Percentiles rank a stretch among this genome's conserved stretches.
Conservation (phyloP, 192 early-diverging fungal genomes). For the Entomortierella parvispora region DNA sequence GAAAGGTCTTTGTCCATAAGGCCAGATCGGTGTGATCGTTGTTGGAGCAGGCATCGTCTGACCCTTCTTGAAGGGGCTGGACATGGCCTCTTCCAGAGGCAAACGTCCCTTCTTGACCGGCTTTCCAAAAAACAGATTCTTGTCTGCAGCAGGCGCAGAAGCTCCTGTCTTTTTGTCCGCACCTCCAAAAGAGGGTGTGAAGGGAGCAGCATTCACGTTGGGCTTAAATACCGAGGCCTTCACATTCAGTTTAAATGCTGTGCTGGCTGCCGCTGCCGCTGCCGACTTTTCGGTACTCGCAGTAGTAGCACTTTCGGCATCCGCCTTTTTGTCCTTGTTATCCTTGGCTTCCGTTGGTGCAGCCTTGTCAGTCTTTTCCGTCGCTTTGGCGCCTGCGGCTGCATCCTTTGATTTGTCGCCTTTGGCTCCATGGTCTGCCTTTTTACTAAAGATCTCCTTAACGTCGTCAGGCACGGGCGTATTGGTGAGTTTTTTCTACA, state of each 20-base stretch:
- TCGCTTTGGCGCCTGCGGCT: constrained; percentile 9
- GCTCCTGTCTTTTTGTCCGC: constrained; percentile 27
- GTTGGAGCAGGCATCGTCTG: constrained; percentile 45
- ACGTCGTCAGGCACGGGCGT: constrained; percentile 86
- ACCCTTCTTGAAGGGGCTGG: constrained; percentile 57
- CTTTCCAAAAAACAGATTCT: constrained; percentile 39
- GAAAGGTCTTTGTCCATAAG: constrained; percentile 62
- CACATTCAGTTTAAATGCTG: constrained; percentile 77
- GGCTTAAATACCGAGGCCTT: constrained; percentile 84
- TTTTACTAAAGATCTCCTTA: constrained; percentile 75
- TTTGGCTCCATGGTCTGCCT: constrained; percentile 39
- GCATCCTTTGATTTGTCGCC: constrained; percentile 2
- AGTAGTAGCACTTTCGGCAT: no score
- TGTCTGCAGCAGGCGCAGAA: background rate
- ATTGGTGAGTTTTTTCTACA: constrained; percentile 65
- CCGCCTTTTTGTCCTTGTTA: no score
- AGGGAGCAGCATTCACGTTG: constrained; percentile 71
- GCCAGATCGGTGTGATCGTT: constrained; percentile 63
- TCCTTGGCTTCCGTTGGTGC: no score
- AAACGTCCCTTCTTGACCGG: constrained; percentile 36
- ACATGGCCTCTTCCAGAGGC: constrained; percentile 51
- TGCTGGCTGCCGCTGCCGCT: constrained; percentile 3
- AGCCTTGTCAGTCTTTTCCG: constrained; percentile 15
- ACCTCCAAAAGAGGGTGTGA: constrained; percentile 69
- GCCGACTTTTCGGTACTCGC: constrained; percentile 25